These are phyloP conservation scores for Multifurca ochricompacta DNA, from an alignment of 768 basidiomycete genomes.

Conservation along the genomic window DNA sequence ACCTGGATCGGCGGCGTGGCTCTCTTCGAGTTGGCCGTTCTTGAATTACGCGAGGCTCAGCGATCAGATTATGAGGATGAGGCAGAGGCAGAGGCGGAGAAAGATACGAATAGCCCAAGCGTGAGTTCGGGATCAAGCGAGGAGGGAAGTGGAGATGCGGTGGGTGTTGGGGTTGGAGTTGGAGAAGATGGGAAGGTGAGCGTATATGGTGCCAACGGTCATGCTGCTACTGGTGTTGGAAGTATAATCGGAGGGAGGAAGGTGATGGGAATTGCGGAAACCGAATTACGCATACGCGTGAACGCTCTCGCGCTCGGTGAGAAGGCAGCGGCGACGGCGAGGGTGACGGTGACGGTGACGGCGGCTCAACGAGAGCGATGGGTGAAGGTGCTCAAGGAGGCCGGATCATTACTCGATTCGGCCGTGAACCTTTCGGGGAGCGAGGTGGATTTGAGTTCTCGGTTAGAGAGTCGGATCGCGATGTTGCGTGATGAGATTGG, in stretches of 20 bases:
- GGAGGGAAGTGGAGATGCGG: slow-evolving; percentile 8
- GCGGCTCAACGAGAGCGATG: slow-evolving; percentile 36
- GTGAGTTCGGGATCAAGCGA: slow-evolving; percentile 10
- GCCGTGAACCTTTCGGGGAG: slow-evolving; percentile 43
- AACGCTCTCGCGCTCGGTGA: slow-evolving; percentile 13
- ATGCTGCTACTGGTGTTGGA: too few species aligned
- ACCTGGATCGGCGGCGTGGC: slow-evolving; percentile 65
- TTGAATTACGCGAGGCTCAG: slow-evolving; percentile 51
- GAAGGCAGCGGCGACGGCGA: too few species aligned
- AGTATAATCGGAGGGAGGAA: not conserved
- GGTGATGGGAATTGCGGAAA: not conserved
- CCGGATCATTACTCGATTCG: slow-evolving; percentile 43
- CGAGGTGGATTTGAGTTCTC: slow-evolving; percentile 53
- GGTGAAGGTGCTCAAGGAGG: slow-evolving; percentile 40
- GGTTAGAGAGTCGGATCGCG: slow-evolving; percentile 60
- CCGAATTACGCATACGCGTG: slow-evolving; percentile 6
- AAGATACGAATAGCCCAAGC: not conserved
- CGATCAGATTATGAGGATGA: slow-evolving; percentile 13
- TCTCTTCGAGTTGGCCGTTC: slow-evolving; percentile 60
- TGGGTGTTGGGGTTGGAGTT: not conserved
- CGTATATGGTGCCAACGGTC: not conserved
- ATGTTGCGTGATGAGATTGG: slow-evolving; percentile 67
- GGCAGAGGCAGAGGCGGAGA: not conserved
- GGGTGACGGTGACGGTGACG: too few species aligned
- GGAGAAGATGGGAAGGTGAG: not conserved